These are phyloP conservation scores for Pseudopyrenochaeta lycopersici DNA, from an alignment of 2,329 filamentous ascomycete species.

Conservation along the genomic window DNA sequence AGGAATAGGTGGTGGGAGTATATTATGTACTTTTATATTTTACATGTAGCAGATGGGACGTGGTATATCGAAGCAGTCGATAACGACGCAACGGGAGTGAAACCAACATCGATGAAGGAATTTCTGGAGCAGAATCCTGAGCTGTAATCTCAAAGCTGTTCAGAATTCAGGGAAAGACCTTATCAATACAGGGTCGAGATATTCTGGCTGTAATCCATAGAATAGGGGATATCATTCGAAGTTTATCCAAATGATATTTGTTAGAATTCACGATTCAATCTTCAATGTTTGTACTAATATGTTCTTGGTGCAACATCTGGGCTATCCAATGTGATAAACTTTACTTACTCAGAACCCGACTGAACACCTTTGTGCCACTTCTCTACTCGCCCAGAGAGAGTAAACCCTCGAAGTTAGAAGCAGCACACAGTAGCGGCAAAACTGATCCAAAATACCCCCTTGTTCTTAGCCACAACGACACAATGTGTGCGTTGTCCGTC, in stretches of 20 bases:
- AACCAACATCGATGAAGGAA: neutral
- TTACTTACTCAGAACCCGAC: conserved; percentile 24
- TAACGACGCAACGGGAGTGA: conserved; percentile 2
- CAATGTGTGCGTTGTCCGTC: conserved; percentile 17
- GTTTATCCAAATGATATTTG: no score
- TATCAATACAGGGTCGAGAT: no score
- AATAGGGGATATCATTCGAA: no score
- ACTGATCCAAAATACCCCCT: conserved; percentile 3
- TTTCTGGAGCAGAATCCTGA: neutral
- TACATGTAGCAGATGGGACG: neutral
- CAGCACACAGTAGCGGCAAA: conserved; percentile 18
- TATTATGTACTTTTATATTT: neutral
- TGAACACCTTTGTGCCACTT: conserved; percentile 20
- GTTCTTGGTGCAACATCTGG: conserved; percentile 10
- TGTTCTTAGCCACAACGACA: conserved; percentile 16
- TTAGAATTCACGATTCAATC: no score
- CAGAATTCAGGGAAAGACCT: no score
- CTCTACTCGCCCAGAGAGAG: neutral
- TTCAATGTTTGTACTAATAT: no score
- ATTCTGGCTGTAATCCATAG: no score
- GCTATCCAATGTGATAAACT: conserved; percentile 15
- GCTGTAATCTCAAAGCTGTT: neutral
- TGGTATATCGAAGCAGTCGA: neutral
- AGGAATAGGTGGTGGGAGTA: conserved; percentile 1
- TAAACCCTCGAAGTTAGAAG: conserved; percentile 10